These are phyloP conservation scores for Picea glauca DNA, from an alignment of 75 land plant species.

Conservation along the genomic window DNA sequence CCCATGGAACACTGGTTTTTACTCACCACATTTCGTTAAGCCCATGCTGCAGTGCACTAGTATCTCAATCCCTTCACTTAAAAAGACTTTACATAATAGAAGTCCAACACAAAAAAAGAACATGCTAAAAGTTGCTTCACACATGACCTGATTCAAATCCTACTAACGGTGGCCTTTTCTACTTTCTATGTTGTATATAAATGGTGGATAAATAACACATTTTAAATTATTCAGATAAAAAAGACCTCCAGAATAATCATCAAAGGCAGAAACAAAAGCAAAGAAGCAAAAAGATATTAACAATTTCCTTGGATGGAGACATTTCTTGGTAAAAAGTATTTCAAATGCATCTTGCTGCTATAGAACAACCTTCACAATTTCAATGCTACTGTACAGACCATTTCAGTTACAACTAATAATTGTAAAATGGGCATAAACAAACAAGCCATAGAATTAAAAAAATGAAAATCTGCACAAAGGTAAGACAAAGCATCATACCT, in stretches of 20 bases:
- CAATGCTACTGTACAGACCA: slow-evolving; percentile 16
- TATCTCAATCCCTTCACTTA: too few relatives aligned
- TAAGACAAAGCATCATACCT: slow-evolving; percentile 41
- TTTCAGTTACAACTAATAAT: slow-evolving; percentile 6
- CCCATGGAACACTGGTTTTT: too few relatives aligned
- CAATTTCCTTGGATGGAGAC: neutral
- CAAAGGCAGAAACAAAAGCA: neutral
- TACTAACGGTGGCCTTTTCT: too few relatives aligned
- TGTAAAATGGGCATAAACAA: neutral
- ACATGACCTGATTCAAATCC: too few relatives aligned
- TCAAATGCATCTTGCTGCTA: too few relatives aligned
- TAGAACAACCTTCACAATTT: neutral
- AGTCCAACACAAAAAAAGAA: too few relatives aligned
- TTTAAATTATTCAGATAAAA: neutral
- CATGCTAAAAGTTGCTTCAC: too few relatives aligned
- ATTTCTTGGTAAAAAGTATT: neutral
- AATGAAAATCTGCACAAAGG: neutral
- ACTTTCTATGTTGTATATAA: too few relatives aligned
- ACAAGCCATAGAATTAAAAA: neutral
- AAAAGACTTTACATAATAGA: too few relatives aligned
- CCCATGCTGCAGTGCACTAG: too few relatives aligned
- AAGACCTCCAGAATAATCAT: neutral
- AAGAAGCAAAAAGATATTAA: neutral
- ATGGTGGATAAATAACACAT: too few relatives aligned
- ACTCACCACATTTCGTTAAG: too few relatives aligned